Evolutionary conservation across 1,284 basidiomycete genomes (phyloP).

Genomic region (Pyrrhoderma lamaoense): DNA sequence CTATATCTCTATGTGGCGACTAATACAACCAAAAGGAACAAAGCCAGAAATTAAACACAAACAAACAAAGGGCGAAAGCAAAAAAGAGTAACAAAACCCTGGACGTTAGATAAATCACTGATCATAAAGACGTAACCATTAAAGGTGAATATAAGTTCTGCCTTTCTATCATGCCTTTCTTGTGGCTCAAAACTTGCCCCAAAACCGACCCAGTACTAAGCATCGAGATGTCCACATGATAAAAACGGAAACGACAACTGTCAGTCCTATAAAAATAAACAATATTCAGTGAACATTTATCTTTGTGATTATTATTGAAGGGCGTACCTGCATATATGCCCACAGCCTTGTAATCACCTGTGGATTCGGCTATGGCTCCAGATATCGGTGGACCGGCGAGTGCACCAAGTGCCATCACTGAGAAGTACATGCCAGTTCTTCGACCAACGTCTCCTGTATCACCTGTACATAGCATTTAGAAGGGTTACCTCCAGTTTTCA

Average conservation of each 20-base stretch:
- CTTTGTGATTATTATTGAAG: not conserved
- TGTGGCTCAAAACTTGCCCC: constrained; percentile 35
- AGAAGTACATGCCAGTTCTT: constrained; percentile 27
- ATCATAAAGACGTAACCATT: no score
- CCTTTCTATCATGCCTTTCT: not conserved
- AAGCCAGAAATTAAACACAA: not conserved
- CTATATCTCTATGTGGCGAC: no score
- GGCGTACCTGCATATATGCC: constrained; percentile 27
- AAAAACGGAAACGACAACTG: constrained; percentile 23
- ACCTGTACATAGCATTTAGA: not conserved
- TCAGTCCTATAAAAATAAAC: constrained; percentile 7
- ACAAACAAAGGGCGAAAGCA: not conserved
- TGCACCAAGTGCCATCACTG: constrained; percentile 25
- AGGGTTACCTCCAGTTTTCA: not conserved
- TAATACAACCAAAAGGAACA: not conserved
- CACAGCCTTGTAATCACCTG: constrained; percentile 23
- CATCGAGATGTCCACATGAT: constrained; percentile 28
- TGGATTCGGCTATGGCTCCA: constrained; percentile 25
- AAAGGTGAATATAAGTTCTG: no score
- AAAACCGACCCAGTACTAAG: constrained; percentile 29
- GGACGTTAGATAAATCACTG: no score
- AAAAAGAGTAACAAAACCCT: not conserved
- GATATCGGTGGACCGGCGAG: constrained; percentile 29
- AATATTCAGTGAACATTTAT: not conserved
- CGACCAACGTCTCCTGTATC: constrained; percentile 25